Evolutionary conservation across 768 basidiomycete genomes (phyloP), one percentile per base, ranked within the genome.

Genomic region (Serendipita sp.): DNA sequence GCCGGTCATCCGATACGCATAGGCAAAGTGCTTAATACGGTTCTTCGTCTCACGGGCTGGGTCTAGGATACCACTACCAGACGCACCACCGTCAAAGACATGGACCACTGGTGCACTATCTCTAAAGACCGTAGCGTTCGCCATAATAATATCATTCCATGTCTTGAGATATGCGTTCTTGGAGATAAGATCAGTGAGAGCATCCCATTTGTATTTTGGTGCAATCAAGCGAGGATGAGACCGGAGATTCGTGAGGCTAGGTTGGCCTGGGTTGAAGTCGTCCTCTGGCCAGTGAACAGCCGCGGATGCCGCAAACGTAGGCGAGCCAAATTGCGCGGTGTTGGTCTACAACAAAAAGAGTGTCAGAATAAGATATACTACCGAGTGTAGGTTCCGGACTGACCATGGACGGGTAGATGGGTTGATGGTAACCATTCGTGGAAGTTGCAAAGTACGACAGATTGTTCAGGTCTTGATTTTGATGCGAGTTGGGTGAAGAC

Each of bases 121-220:
- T 44, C 71, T 72, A 65, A 70, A 71, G 13, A 68, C 65, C 4
- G 71, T 69, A 32, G 78, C 78, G 68, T 78, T 78, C 64, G 63
- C 65, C 32, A 78, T 71, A 67, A 78, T 78, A 44, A 76, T 77
- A n/a, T 68, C 72, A 72, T 79, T 76, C 76, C 77, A 78, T 56
- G 67, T 69, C 34, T 68, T 68, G 68, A 79, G 69, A 73, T 79
- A 78, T 2, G 72, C 69, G 70, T 79, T 74, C 66, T 72, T 70
- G 38, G 70, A 69, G 71, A 78, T 77, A 48, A 78, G 71, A 34
- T 70, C 60, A 13, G 68, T 71, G 5, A 79, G 72, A 56, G 76
- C 76, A 8, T 66, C 62, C 78, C 78, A 79, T 67, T 74, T 74
- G 74, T 75, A 75, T 15, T 63, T 47, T 3, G 77, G 75, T 34